A percentile compares a stretch with the other conserved stretches of the same genome.
phyloP scores from a whole-genome alignment of 2,329 filamentous ascomycete species.

The Diaporthe vaccinii region DNA sequence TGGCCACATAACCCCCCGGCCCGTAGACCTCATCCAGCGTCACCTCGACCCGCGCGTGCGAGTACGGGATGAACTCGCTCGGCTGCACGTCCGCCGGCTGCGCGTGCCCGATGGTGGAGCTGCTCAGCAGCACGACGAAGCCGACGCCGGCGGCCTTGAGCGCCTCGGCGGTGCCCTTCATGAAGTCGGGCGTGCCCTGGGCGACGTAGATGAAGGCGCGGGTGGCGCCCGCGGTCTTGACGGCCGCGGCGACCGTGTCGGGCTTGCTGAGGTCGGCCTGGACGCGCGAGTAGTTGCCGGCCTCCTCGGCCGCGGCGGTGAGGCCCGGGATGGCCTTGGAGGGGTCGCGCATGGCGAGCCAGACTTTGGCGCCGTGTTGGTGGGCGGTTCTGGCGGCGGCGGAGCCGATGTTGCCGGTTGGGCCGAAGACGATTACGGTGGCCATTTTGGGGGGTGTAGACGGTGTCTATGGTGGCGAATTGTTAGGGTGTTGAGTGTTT shows the following conservation, averaged over 20 bases:
- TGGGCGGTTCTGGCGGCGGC: slow-evolving; percentile 55
- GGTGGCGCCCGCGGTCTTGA: slow-evolving; percentile 57
- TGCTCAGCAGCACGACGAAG: slow-evolving; percentile 59
- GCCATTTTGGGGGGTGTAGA: slow-evolving; percentile 41
- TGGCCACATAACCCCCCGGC: slow-evolving; percentile 51
- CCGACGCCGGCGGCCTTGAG: slow-evolving; percentile 60
- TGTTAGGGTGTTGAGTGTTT: background rate
- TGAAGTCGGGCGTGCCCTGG: slow-evolving; percentile 51
- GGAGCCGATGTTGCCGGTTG: slow-evolving; percentile 62
- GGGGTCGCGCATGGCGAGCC: slow-evolving; percentile 43
- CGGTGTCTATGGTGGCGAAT: background rate
- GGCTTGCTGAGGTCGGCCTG: slow-evolving; percentile 59
- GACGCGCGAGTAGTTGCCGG: slow-evolving; percentile 41
- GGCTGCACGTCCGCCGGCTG: slow-evolving; percentile 47
- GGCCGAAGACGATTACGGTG: slow-evolving; percentile 60
- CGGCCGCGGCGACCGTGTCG: slow-evolving; percentile 55
- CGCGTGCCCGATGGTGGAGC: slow-evolving; percentile 50
- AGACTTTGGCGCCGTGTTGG: slow-evolving; percentile 54
- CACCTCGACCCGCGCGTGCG: slow-evolving; percentile 60
- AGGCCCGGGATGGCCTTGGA: slow-evolving; percentile 55
- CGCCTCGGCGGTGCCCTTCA: slow-evolving; percentile 56
- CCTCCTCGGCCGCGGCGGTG: slow-evolving; percentile 30
- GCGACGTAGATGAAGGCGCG: slow-evolving; percentile 63
- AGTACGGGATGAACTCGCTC: slow-evolving; percentile 52
- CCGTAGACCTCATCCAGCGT: slow-evolving; percentile 57